A percentile compares a stretch with the other conserved stretches of the same genome.
These are phyloP conservation scores for Leishmania guyanensis DNA, from an alignment of 208 protist species.

Conservation along the genomic window DNA sequence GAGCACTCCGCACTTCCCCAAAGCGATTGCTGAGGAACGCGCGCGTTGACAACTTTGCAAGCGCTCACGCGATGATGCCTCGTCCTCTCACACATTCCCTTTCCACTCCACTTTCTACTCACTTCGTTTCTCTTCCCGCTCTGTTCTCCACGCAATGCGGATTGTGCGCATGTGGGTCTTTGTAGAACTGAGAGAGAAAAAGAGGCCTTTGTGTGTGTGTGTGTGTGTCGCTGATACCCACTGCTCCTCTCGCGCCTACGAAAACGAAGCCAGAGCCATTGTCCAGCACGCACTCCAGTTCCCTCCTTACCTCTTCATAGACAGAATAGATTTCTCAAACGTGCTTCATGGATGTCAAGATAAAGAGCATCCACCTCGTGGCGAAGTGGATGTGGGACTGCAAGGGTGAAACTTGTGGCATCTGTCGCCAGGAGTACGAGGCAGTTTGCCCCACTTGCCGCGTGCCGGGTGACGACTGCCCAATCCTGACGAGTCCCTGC, in stretches of 20 bases:
- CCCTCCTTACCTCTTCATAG: not conserved
- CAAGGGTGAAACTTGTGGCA: constrained; percentile 88
- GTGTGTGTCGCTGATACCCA: not conserved
- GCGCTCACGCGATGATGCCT: not conserved
- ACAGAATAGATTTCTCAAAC: not conserved
- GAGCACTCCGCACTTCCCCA: not conserved
- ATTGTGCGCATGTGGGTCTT: not conserved
- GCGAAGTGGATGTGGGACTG: constrained; percentile 90
- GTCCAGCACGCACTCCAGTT: not conserved
- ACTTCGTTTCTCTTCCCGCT: not conserved
- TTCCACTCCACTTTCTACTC: not conserved
- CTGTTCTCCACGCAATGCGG: not conserved
- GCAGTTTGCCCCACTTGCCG: constrained; percentile 85
- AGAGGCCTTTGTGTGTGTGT: not conserved
- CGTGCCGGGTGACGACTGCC: constrained; percentile 93
- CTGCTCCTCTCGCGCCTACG: not conserved
- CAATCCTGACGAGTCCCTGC: constrained; percentile 97
- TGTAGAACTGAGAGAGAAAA: not conserved
- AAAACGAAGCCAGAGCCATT: not conserved
- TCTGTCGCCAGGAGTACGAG: constrained; percentile 85
- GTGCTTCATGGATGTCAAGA: constrained; percentile 69
- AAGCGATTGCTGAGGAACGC: not conserved
- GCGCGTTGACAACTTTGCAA: too few species aligned
- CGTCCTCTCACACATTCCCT: not conserved
- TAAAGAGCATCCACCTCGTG: constrained; percentile 81